Percentiles rank a stretch among this genome's conserved stretches.
Evolutionary conservation across 164 flowering plant genomes (phyloP).

Genomic region (Echeveria elegans): DNA sequence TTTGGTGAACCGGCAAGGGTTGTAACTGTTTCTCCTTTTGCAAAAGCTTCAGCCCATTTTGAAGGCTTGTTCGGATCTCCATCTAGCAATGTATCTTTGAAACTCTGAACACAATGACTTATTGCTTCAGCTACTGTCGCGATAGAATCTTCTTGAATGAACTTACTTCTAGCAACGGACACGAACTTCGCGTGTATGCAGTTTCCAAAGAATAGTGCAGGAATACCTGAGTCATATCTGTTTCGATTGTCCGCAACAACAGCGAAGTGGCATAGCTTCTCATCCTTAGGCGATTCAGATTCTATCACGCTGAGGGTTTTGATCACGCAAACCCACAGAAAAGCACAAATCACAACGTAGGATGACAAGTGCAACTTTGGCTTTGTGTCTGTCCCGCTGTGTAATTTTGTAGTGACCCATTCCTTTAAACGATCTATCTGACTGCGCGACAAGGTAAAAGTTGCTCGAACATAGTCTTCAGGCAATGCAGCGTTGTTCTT

Average conservation of each 20-base stretch:
- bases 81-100: slow-evolving; percentile 12
- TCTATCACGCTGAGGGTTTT: slow-evolving; percentile 10
- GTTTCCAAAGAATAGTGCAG: neutral
- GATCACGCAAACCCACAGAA: slow-evolving; percentile 30
- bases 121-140: slow-evolving; percentile 19
- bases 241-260: neutral
- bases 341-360: slow-evolving; percentile 24
- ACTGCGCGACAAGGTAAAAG: slow-evolving; percentile 16
- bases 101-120: slow-evolving; percentile 13
- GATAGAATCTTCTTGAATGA: slow-evolving; percentile 30
- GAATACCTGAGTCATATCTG: neutral
- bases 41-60: neutral
- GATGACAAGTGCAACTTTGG: slow-evolving; percentile 16
- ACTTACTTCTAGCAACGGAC: slow-evolving; percentile 8
- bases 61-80: no score
- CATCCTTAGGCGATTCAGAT: neutral
- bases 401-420: neutral
- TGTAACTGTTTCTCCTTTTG: neutral
- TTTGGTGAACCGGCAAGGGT: slow-evolving; percentile 38
- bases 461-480: slow-evolving; percentile 9
- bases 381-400: neutral
- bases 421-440: slow-evolving; percentile 18
- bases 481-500: neutral
- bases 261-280: neutral
- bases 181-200: neutral